A percentile compares a stretch with the other conserved stretches of the same genome.
Conservation (phyloP, 2,329 filamentous ascomycete species). For the Cytospora piceae region DNA sequence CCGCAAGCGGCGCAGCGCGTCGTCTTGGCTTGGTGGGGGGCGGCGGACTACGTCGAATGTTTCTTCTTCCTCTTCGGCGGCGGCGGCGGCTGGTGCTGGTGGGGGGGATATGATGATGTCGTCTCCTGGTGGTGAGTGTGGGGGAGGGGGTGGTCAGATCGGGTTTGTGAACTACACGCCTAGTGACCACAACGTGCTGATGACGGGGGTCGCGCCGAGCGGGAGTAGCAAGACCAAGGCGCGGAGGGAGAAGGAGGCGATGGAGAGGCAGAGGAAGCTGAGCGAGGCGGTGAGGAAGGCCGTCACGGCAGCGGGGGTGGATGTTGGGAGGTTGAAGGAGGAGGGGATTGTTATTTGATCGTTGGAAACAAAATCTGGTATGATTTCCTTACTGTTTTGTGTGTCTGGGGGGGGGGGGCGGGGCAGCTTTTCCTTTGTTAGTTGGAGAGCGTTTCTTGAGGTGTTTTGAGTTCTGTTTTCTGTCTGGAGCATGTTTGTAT, state of each 20-base stretch:
- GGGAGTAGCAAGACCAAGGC: slow-evolving; percentile 94
- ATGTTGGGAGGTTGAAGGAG: slow-evolving; percentile 58
- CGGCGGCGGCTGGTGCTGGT: neutral
- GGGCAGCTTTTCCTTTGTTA: neutral
- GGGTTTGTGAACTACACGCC: slow-evolving; percentile 92
- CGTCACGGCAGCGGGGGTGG: slow-evolving; percentile 71
- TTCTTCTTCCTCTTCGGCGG: neutral
- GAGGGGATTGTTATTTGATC: slow-evolving; percentile 52
- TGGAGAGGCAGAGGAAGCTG: slow-evolving; percentile 72
- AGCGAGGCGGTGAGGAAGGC: slow-evolving; percentile 71
- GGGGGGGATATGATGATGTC: neutral
- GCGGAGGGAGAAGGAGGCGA: slow-evolving; percentile 84
- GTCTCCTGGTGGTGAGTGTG: slow-evolving; percentile 26
- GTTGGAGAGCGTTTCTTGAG: neutral
- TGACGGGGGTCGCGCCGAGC: slow-evolving; percentile 88
- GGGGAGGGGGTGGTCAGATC: slow-evolving; percentile 42
- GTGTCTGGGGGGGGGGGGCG: neutral
- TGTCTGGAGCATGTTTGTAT: neutral
- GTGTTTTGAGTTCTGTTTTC: neutral
- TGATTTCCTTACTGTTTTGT: neutral
- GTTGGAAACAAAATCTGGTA: neutral
- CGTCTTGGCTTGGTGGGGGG: slow-evolving; percentile 21
- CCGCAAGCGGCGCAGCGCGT: slow-evolving; percentile 37
- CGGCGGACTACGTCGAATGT: slow-evolving; percentile 12
- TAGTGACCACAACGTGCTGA: slow-evolving; percentile 74